Evolutionary conservation across 208 protist genomes (phyloP), one percentile per base, ranked within the genome.

Genomic region (Porcisia hertigi): DNA sequence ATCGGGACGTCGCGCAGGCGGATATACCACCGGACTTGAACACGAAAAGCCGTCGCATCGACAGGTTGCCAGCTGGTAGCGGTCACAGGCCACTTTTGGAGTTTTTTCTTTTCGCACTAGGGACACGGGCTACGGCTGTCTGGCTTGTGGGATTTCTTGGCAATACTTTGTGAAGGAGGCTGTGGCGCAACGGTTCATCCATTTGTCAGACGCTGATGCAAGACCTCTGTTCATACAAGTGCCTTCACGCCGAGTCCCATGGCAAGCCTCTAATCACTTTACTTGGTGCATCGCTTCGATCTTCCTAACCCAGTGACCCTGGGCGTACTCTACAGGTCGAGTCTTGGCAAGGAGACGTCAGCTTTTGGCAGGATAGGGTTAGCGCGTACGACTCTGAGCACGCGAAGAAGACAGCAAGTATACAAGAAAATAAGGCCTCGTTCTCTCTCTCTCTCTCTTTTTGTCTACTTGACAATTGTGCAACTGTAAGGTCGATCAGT

Each of bases 251-350:
- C 12, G 74, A 69, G 14, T 88, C 82, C 71, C 73, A 75, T 49
- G 82, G 80, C 5, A 77, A 75, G 53, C 64, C 79, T 5, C 73
- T 76, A 5, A 63, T 83, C 1, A 64, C 62, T 1, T 82, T 80
- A 0, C 75, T 89, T 1, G 80, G 0, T 88, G 20, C 86, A 87
- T 52, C 87, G 80, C 4, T 89, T 80, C 49, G 82, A 80, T 9
- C 70, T 80, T 5, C 76, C 80, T 25, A 78, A 87, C 16, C 72
- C 87, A 0, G 76, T 84, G 0, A 80, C 80, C 4, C 75, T 84
- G 7, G 77, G 84, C n/a, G 85, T 84, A 39, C 87, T 86, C 80
- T 88, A 79, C 39, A 79, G 84, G 14, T 76, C 87, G 18, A 80
- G 86, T 72, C 80, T 84, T 36, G 79, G 67, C 3, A 79, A 85